Percentiles rank a stretch among this genome's conserved stretches.
Conservation (phyloP, 2,329 filamentous ascomycete genomes). For the Hypocrella siamensis region DNA sequence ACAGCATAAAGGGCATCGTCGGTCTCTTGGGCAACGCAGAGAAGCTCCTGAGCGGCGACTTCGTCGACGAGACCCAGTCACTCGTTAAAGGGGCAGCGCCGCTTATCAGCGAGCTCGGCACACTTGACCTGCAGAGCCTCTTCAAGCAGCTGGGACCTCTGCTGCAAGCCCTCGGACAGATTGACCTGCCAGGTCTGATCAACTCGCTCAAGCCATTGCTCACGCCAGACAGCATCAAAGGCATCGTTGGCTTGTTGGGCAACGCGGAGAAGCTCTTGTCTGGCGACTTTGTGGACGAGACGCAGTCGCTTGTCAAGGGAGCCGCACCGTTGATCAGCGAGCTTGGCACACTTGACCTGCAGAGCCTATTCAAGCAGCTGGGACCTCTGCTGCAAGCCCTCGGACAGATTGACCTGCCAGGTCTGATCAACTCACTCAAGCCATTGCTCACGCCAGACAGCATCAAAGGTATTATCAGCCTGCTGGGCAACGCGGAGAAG, state of each 20-base stretch:
- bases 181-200: constrained; percentile 15
- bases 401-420: constrained; percentile 15
- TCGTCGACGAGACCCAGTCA: constrained; percentile 11
- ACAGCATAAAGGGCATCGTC: constrained; percentile 16
- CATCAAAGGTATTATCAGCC: constrained; percentile 15
- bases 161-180: constrained; percentile 13
- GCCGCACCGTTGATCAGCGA: constrained; percentile 11
- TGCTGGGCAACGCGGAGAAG: constrained; percentile 14
- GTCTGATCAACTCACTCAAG: constrained; percentile 11
- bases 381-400: constrained; percentile 16
- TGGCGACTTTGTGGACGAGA: constrained; percentile 12
- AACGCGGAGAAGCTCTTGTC: constrained; percentile 14
- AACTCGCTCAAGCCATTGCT: constrained; percentile 11
- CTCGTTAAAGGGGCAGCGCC: constrained; percentile 14
- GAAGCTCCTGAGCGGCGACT: constrained; percentile 12
- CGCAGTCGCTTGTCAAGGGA: constrained; percentile 11
- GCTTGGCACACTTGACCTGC: neutral
- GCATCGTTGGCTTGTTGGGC: constrained; percentile 15
- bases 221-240: constrained; percentile 12
- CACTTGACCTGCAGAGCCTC: constrained; percentile 16
- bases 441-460: constrained; percentile 13
- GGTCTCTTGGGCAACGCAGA: constrained; percentile 17
- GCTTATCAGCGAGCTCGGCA: constrained; percentile 15
- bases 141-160: constrained; percentile 18
- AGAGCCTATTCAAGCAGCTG: constrained; percentile 7